Percentiles rank a stretch among this genome's conserved stretches.
Evolutionary conservation across 768 basidiomycete species (phyloP).

Genomic region (Peribolospora kevripleyi): DNA sequence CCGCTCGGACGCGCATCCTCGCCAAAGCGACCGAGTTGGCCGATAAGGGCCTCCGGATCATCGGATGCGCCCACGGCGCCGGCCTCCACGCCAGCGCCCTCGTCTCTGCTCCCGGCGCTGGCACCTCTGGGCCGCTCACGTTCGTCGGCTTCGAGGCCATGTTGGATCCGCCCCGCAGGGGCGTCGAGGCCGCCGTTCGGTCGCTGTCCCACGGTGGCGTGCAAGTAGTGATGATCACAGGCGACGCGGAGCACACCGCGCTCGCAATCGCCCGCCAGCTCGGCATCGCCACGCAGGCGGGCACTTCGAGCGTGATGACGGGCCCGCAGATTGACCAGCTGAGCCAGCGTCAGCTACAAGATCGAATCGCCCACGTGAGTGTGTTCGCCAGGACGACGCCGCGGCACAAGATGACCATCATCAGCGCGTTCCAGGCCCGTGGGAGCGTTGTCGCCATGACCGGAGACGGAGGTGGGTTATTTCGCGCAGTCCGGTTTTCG

Average conservation of each 20-base stretch:
- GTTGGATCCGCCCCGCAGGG: slow-evolving; percentile 80
- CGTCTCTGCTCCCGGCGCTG: slow-evolving; percentile 57
- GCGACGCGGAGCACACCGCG: slow-evolving; percentile 78
- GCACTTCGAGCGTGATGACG: slow-evolving; percentile 31
- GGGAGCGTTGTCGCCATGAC: slow-evolving; percentile 93
- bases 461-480: slow-evolving; percentile 59
- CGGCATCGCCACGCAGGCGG: slow-evolving; percentile 42
- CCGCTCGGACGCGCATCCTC: slow-evolving; percentile 41
- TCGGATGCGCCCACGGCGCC: not conserved
- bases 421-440: slow-evolving; percentile 71
- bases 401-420: slow-evolving; percentile 90
- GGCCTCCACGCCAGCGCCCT: slow-evolving; percentile 62
- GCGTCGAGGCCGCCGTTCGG: slow-evolving; percentile 70
- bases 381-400: slow-evolving; percentile 93
- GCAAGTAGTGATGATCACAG: slow-evolving; percentile 96
- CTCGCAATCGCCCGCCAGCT: slow-evolving; percentile 65
- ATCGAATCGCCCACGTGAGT: slow-evolving; percentile 52
- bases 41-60: slow-evolving; percentile 27
- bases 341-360: slow-evolving; percentile 52
- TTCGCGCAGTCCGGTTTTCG: not conserved
- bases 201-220: slow-evolving; percentile 63
- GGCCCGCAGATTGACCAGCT: slow-evolving; percentile 67
- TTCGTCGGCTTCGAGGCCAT: slow-evolving; percentile 89
- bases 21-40: slow-evolving; percentile 48
- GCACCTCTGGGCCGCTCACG: slow-evolving; percentile 26